These are phyloP conservation scores for Cyberlindnera xishuangbannaensis DNA, from an alignment of 805 yeast species.

Conservation along the genomic window DNA sequence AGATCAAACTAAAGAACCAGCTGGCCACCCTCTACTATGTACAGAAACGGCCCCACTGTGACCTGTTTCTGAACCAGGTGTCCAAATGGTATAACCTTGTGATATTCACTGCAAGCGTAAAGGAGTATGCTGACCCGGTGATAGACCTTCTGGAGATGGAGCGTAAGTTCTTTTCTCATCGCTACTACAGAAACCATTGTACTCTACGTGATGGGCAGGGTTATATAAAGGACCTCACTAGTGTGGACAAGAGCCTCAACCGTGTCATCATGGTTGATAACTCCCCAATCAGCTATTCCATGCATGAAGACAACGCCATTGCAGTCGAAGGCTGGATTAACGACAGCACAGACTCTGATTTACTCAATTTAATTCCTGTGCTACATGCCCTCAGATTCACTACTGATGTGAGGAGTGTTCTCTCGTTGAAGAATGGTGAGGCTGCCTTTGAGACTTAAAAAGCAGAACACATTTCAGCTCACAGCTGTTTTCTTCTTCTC, in stretches of 20 bases:
- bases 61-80: conserved; percentile 71
- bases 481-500: not conserved
- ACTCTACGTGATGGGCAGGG: conserved; percentile 74
- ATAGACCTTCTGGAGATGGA: conserved; percentile 85
- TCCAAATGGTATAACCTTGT: conserved; percentile 84
- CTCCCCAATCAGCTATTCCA: conserved; percentile 83
- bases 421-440: conserved; percentile 73
- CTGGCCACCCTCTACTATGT: conserved; percentile 82
- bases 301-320: conserved; percentile 83
- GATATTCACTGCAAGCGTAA: conserved; percentile 90
- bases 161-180: conserved; percentile 41
- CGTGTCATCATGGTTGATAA: conserved; percentile 81
- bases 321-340: conserved; percentile 97
- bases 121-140: conserved; percentile 95
- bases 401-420: conserved; percentile 75
- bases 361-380: conserved; percentile 77
- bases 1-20: conserved; percentile 63
- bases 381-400: conserved; percentile 69
- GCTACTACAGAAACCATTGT: conserved; percentile 80
- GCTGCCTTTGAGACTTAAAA: conserved; percentile 39
- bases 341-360: conserved; percentile 86
- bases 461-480: not conserved
- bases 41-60: conserved; percentile 89
- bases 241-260: conserved; percentile 48
- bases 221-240: conserved; percentile 69